A percentile compares a stretch with the other conserved stretches of the same genome.
Conservation (phyloP, 176 grass and related monocot genomes). For the Bonia amplexicaulis region DNA sequence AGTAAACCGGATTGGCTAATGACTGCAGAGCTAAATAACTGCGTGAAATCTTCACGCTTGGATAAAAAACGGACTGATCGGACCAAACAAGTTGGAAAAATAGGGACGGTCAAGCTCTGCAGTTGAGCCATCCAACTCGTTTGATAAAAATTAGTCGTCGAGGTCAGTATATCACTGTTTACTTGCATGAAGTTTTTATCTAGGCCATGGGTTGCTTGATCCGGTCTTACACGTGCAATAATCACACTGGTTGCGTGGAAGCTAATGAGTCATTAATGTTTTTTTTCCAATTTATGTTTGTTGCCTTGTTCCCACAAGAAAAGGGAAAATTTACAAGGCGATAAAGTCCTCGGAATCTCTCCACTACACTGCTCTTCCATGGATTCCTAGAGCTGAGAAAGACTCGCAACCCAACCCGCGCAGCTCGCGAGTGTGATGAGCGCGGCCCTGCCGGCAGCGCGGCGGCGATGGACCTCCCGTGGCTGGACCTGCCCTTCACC, state of each 20-base stretch:
- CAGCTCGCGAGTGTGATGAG: background rate
- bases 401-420: background rate
- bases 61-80: too few relatives aligned
- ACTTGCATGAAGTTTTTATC: too few relatives aligned
- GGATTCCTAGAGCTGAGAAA: slow-evolving; percentile 23
- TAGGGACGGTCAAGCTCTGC: too few relatives aligned
- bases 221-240: background rate
- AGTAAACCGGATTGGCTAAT: too few relatives aligned
- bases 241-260: slow-evolving; percentile 7
- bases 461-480: slow-evolving; percentile 38
- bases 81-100: too few relatives aligned
- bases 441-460: background rate
- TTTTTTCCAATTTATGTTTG: background rate
- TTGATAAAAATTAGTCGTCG: too few relatives aligned
- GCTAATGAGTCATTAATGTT: background rate
- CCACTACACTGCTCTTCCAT: background rate
- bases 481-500: slow-evolving; percentile 53
- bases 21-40: too few relatives aligned
- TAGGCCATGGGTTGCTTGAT: background rate
- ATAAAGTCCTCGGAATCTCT: background rate
- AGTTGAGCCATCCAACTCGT: too few relatives aligned
- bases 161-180: too few relatives aligned
- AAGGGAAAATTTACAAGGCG: slow-evolving; percentile 5
- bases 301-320: slow-evolving; percentile 7
- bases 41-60: too few relatives aligned